Evolutionary conservation across 2,329 filamentous ascomycete genomes (phyloP).

Genomic region (Neophaeococcomyces mojaviensis): DNA sequence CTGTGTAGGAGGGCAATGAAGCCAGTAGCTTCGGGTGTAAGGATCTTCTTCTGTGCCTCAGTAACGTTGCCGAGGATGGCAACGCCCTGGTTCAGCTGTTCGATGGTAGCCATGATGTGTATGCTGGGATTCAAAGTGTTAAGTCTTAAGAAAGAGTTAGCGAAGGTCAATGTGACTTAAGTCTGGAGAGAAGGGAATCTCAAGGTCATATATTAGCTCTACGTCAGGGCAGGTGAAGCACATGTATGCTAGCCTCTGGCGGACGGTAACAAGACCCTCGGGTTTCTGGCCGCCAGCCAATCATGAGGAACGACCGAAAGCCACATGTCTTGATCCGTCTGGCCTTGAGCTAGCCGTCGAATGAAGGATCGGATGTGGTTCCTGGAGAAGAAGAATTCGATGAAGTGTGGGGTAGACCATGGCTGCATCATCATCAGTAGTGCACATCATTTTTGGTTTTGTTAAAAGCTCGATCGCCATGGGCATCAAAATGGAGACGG

Average conservation of each 20-base stretch:
- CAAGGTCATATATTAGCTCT: constrained; percentile 5
- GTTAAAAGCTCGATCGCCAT: too few relatives aligned
- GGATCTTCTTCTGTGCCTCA: constrained; percentile 77
- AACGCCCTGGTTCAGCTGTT: constrained; percentile 79
- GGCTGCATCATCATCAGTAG: not conserved
- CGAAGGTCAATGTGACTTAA: not conserved
- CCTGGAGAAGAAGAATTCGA: not conserved
- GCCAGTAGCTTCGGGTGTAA: constrained; percentile 79
- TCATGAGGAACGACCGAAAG: not conserved
- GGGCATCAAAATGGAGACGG: too few relatives aligned
- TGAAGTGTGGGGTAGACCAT: constrained; percentile 5
- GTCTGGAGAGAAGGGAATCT: constrained; percentile 4
- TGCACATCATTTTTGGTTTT: not conserved
- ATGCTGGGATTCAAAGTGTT: not conserved
- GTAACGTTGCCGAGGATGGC: constrained; percentile 73
- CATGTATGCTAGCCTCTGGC: constrained; percentile 8
- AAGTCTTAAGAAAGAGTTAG: not conserved
- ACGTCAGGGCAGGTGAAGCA: constrained; percentile 7
- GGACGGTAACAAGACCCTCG: constrained; percentile 3
- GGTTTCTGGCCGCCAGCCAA: constrained; percentile 5
- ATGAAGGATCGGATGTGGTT: not conserved
- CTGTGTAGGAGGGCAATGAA: constrained; percentile 93
- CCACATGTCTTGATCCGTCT: constrained; percentile 2
- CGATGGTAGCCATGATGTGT: constrained; percentile 57
- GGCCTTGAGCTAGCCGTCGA: not conserved